A percentile compares a stretch with the other conserved stretches of the same genome.
Evolutionary conservation across 2,329 filamentous ascomycete species (phyloP).

Genomic region (Colletotrichum simmondsii): DNA sequence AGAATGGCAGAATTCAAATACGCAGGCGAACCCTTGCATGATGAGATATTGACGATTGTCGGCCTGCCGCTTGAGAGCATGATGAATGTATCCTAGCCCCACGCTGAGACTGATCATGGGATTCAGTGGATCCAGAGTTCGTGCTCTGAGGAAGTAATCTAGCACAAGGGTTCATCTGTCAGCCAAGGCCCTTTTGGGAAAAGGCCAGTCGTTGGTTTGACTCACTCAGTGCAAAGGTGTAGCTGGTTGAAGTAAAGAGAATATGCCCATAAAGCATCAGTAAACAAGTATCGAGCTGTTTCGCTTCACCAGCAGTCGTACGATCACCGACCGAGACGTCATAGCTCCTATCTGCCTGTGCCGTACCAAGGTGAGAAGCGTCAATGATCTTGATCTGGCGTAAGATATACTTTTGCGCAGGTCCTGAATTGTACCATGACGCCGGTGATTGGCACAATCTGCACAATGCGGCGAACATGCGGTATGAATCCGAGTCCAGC

Average conservation of each 20-base stretch:
- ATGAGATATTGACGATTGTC: slow-evolving; percentile 92
- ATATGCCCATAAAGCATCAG: slow-evolving; percentile 93
- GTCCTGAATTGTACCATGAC: slow-evolving; percentile 82
- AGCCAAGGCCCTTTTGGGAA: neutral
- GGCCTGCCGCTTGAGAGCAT: slow-evolving; percentile 87
- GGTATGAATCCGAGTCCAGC: slow-evolving; percentile 84
- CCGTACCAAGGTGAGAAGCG: slow-evolving; percentile 54
- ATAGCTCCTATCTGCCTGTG: slow-evolving; percentile 24
- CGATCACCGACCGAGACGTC: slow-evolving; percentile 49
- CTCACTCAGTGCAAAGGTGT: slow-evolving; percentile 81
- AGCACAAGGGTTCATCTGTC: neutral
- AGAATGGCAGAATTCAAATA: slow-evolving; percentile 77
- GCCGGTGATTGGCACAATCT: slow-evolving; percentile 78
- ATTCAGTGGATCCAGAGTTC: slow-evolving; percentile 80
- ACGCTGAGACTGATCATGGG: slow-evolving; percentile 84
- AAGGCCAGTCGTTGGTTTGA: slow-evolving; percentile 13
- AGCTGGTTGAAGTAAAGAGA: slow-evolving; percentile 84
- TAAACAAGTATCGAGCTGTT: slow-evolving; percentile 79
- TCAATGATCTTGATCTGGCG: slow-evolving; percentile 94
- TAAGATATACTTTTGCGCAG: slow-evolving; percentile 90
- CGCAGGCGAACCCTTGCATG: slow-evolving; percentile 84
- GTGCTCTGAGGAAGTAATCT: slow-evolving; percentile 86
- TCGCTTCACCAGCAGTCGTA: neutral
- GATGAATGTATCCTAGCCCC: slow-evolving; percentile 86
- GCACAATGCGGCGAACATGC: slow-evolving; percentile 83